These are phyloP conservation scores for Lathyrus sativus DNA, from an alignment of 306 rosid genomes.

Conservation along the genomic window DNA sequence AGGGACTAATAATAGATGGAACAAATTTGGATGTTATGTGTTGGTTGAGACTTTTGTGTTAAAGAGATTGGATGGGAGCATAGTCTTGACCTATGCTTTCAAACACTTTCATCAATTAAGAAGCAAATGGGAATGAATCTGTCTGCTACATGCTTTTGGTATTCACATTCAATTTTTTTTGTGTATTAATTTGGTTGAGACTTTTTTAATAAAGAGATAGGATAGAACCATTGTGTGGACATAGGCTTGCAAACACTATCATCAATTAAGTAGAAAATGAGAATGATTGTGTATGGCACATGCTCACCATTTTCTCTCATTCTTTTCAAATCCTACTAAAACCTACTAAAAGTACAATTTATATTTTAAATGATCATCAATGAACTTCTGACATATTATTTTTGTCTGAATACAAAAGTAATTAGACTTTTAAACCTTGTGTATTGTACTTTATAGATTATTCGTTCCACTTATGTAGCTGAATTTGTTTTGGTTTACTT, in stretches of 20 bases:
- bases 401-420: too few species aligned
- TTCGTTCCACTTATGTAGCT: too few species aligned
- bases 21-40: constrained; percentile 59
- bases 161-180: constrained; percentile 24
- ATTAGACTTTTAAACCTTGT: too few species aligned
- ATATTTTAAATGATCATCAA: too few species aligned
- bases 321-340: too few species aligned
- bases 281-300: constrained; percentile 40
- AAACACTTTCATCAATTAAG: constrained; percentile 49
- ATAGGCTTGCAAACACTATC: constrained; percentile 51
- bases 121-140: constrained; percentile 63
- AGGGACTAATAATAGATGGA: constrained; percentile 53
- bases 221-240: constrained; percentile 53
- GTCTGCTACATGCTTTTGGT: neutral
- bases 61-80: constrained; percentile 59
- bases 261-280: constrained; percentile 57
- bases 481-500: too few species aligned
- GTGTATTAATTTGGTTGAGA: constrained; percentile 47
- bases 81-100: constrained; percentile 48
- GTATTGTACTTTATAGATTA: too few species aligned
- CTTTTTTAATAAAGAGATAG: constrained; percentile 57
- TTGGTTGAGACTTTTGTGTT: constrained; percentile 67
- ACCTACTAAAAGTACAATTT: too few species aligned
- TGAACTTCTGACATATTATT: too few species aligned
- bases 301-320: too few species aligned